Evolutionary conservation across 768 basidiomycete species (phyloP), one percentile per base, ranked within the genome.

Genomic region (Mycena pura): DNA sequence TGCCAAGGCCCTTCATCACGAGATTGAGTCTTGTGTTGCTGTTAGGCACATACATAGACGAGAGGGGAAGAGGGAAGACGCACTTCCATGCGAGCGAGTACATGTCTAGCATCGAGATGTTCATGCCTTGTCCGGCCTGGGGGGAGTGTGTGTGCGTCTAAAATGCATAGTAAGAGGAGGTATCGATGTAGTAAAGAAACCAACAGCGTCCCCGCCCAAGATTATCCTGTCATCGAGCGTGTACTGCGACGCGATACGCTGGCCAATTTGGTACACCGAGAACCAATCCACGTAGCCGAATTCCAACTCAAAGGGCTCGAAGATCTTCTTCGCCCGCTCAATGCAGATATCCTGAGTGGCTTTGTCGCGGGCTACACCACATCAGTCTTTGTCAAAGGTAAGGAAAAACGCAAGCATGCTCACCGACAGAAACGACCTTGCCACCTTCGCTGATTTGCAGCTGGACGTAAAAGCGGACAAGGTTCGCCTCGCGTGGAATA

Each of bases 391-490:
- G 19, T 24, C 21, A 8, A 19, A 24, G 15, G 21, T 28, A 21
- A 27, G 36, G 21, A 45, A n/a, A n/a, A n/a, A n/a, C n/a, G 15
- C 38, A 21, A 21, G 21, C 2, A 25, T 11, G 6, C 43, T 25
- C n/a, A 56, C 54, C 55, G 19, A 66, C 62, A 11, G 64, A 66
- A 19, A 62, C 57, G 14, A 66, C 51, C 24, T 66, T 55, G 5
- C 53, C 64, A 43, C 43, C 57, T 10, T 66, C 57, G 9, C 46
- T 55, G 5, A 34, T 62, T 28, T 66, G 62, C 53, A 86, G 70
- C 64, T 86, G 84, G 44, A 82, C 75, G 65, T 86, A 86, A 3
- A 86, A 67, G 31, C 85, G 79, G 28, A 85, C 77, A 34, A 76
- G 76, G 62, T 80, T 78, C 6, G 75, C 74, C 53, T 83, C 79